Evolutionary conservation across 2,329 filamentous ascomycete genomes (phyloP).

Genomic region (Penicillium griseofulvum): DNA sequence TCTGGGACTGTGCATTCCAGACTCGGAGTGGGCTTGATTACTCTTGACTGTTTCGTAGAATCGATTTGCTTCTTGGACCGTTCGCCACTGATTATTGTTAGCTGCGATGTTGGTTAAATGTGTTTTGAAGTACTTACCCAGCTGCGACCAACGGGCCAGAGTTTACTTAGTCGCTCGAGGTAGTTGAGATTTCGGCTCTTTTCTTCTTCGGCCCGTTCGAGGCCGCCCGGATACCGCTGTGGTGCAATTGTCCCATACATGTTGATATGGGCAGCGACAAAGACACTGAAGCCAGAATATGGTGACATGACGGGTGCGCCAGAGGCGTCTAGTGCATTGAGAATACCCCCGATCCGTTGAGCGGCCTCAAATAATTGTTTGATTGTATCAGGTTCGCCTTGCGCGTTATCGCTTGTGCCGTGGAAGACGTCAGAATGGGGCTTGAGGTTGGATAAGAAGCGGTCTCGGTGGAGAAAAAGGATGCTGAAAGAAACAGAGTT

Average conservation of each 20-base stretch:
- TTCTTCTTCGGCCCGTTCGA: slow-evolving; percentile 31
- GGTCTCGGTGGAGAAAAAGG: slow-evolving; percentile 36
- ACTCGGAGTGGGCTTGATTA: slow-evolving; percentile 20
- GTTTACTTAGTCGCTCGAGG: slow-evolving; percentile 31
- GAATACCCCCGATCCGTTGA: slow-evolving; percentile 32
- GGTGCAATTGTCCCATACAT: slow-evolving; percentile 39
- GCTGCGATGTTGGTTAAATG: not conserved
- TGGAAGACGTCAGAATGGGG: slow-evolving; percentile 23
- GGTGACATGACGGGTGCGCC: slow-evolving; percentile 36
- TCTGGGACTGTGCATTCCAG: slow-evolving; percentile 25
- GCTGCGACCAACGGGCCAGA: slow-evolving; percentile 36
- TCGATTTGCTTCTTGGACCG: slow-evolving; percentile 35
- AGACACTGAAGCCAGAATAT: slow-evolving; percentile 39
- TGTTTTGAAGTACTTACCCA: slow-evolving; percentile 26
- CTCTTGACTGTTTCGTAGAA: slow-evolving; percentile 36
- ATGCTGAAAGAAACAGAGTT: slow-evolving; percentile 18
- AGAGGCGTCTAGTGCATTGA: slow-evolving; percentile 32
- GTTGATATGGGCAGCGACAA: slow-evolving; percentile 39
- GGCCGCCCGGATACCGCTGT: slow-evolving; percentile 33
- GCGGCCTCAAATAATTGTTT: slow-evolving; percentile 34
- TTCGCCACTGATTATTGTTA: slow-evolving; percentile 30
- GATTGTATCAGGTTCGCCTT: slow-evolving; percentile 25
- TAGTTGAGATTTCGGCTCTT: slow-evolving; percentile 34
- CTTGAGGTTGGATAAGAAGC: slow-evolving; percentile 34
- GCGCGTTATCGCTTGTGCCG: slow-evolving; percentile 14